Conservation (phyloP, 2,329 filamentous ascomycete species). For the Aureobasidium zeae region DNA sequence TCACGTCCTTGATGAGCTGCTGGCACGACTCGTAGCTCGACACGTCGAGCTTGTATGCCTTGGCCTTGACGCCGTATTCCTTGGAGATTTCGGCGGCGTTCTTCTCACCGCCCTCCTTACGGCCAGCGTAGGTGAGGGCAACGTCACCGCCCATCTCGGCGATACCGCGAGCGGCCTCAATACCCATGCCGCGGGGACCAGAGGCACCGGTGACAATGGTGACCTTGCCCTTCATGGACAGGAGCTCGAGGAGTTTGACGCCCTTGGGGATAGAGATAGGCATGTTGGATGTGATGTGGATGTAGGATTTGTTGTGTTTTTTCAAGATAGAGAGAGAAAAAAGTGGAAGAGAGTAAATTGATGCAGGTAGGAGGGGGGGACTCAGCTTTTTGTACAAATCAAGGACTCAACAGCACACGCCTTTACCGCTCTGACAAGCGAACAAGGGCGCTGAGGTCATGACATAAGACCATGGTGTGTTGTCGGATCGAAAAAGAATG, state of each 20-base stretch:
- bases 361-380: not conserved
- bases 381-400: constrained; percentile 5
- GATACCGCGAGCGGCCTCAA: constrained; percentile 55
- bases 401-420: not conserved
- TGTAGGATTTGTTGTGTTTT: no score
- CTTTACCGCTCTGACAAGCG: constrained; percentile 2
- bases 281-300: constrained; percentile 17
- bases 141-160: constrained; percentile 56
- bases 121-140: constrained; percentile 58
- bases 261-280: constrained; percentile 35
- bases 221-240: constrained; percentile 46
- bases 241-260: constrained; percentile 48
- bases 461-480: not conserved
- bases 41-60: constrained; percentile 58
- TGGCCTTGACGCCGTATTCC: constrained; percentile 55
- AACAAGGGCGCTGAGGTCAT: constrained; percentile 14
- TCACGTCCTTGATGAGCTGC: constrained; percentile 49
- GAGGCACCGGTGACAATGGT: constrained; percentile 45
- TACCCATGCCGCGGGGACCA: constrained; percentile 58
- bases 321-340: constrained; percentile 13
- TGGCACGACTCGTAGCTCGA: constrained; percentile 48
- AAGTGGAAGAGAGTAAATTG: constrained; percentile 9
- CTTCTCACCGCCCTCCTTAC: constrained; percentile 53
- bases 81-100: constrained; percentile 53
- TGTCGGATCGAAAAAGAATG: no score